Conservation (phyloP, 768 basidiomycete genomes). For the Epithele typhae region DNA sequence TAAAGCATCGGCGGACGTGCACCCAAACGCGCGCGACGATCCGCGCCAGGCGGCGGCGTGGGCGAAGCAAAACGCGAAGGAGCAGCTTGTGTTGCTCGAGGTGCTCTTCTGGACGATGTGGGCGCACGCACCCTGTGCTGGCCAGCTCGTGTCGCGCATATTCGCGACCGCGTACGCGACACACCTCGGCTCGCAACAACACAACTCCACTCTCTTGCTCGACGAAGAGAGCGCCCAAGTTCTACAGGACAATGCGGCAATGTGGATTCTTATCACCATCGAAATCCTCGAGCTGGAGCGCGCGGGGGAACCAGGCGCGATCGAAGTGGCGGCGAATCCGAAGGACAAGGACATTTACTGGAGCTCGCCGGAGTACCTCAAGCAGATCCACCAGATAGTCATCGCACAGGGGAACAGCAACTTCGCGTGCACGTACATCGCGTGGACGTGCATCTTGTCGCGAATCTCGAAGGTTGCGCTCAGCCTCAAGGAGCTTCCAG, state of each 20-base stretch:
- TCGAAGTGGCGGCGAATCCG: slow-evolving; percentile 52
- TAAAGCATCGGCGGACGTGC: slow-evolving; percentile 47
- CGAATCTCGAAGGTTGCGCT: slow-evolving; percentile 45
- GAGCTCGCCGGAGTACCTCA: slow-evolving; percentile 57
- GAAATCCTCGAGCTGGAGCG: slow-evolving; percentile 80
- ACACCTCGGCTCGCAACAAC: slow-evolving; percentile 60
- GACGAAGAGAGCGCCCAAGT: slow-evolving; percentile 71
- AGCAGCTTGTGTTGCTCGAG: slow-evolving; percentile 80
- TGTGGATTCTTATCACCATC: slow-evolving; percentile 77
- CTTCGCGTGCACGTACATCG: slow-evolving; percentile 67
- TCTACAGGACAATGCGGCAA: slow-evolving; percentile 59
- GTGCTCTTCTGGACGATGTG: slow-evolving; percentile 89
- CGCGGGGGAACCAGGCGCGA: slow-evolving; percentile 45
- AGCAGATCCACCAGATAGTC: slow-evolving; percentile 65
- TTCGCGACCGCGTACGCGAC: slow-evolving; percentile 62
- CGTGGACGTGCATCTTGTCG: slow-evolving; percentile 83
- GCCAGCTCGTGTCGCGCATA: slow-evolving; percentile 56
- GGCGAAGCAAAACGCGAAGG: slow-evolving; percentile 70
- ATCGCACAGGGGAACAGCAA: slow-evolving; percentile 56
- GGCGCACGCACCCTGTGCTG: slow-evolving; percentile 64
- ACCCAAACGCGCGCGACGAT: slow-evolving; percentile 39
- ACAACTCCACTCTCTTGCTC: slow-evolving; percentile 58
- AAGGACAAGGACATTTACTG: slow-evolving; percentile 49
- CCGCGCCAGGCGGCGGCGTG: slow-evolving; percentile 58
- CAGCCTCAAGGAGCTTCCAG: slow-evolving; percentile 48